Percentiles rank a stretch among this genome's conserved stretches.
Conservation (phyloP, 2,329 filamentous ascomycete genomes). For the Aureobasidium sp. region DNA sequence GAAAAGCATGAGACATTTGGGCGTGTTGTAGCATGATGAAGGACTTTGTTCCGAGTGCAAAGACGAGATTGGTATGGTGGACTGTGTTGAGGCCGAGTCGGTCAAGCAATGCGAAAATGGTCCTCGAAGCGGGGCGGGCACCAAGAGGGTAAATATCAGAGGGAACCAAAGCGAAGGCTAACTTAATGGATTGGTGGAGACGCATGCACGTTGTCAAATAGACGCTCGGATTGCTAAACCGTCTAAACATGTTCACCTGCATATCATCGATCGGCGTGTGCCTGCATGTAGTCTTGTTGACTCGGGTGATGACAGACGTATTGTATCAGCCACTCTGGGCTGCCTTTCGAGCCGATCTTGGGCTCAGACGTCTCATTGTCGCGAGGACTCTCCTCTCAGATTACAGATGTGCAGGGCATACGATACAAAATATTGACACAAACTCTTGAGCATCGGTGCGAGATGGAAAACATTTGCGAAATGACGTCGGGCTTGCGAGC, state of each 20-base stretch:
- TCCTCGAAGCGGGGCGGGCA: background rate
- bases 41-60: background rate
- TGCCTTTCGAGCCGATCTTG: background rate
- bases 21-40: slow-evolving; percentile 10
- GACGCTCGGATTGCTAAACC: slow-evolving; percentile 9
- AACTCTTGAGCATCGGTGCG: background rate
- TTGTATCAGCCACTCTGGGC: background rate
- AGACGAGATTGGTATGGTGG: background rate
- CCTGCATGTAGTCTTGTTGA: background rate
- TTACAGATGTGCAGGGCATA: background rate
- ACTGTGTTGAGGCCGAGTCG: background rate
- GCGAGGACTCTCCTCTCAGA: background rate
- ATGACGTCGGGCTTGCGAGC: background rate
- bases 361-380: background rate
- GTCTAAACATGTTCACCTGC: slow-evolving; percentile 9
- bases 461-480: background rate
- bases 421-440: background rate
- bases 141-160: background rate
- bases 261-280: slow-evolving; percentile 10
- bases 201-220: slow-evolving; percentile 10
- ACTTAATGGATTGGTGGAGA: background rate
- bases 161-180: background rate
- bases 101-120: background rate
- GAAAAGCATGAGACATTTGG: slow-evolving; percentile 2
- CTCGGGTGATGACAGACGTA: background rate